phyloP scores from a whole-genome alignment of 169 alveolate species.

The Plasmodium knowlesi region DNA sequence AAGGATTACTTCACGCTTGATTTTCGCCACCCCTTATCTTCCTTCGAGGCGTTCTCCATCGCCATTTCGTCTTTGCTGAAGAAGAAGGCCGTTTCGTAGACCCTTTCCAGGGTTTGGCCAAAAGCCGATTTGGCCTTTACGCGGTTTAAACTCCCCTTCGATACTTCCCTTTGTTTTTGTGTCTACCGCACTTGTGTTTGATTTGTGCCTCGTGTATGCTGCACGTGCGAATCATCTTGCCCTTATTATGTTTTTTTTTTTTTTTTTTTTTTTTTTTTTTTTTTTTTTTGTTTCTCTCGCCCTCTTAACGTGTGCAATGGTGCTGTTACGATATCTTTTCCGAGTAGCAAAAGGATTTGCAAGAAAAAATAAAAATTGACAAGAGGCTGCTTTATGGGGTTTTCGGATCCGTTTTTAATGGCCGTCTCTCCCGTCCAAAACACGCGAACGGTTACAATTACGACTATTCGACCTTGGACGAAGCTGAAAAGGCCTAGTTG shows the following conservation, averaged over 20 bases:
- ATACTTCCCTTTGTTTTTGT: not conserved
- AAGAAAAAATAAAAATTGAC: not conserved
- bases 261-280: not conserved
- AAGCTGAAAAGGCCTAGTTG: not conserved
- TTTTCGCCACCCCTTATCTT: conserved; percentile 82
- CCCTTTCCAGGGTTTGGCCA: not conserved
- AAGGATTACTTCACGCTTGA: conserved; percentile 83
- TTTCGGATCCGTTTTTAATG: not conserved
- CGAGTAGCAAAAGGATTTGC: not conserved
- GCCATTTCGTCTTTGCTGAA: conserved; percentile 79
- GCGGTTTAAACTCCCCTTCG: not conserved
- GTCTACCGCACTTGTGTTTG: not conserved
- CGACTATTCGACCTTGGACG: not conserved
- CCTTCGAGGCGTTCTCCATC: conserved; percentile 84
- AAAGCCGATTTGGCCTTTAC: not conserved
- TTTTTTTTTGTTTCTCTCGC: not conserved
- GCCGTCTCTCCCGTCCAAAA: not conserved
- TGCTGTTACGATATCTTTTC: not conserved
- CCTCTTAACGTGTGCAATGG: not conserved
- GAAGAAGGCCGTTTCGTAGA: conserved; percentile 79
- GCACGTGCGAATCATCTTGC: not conserved
- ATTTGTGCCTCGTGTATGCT: not conserved
- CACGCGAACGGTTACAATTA: not conserved
- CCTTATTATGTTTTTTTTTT: not conserved
- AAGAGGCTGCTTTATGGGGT: not conserved